These are phyloP conservation scores for Persicaria tinctoria DNA, from an alignment of 148 eudicot genomes.

Conservation along the genomic window DNA sequence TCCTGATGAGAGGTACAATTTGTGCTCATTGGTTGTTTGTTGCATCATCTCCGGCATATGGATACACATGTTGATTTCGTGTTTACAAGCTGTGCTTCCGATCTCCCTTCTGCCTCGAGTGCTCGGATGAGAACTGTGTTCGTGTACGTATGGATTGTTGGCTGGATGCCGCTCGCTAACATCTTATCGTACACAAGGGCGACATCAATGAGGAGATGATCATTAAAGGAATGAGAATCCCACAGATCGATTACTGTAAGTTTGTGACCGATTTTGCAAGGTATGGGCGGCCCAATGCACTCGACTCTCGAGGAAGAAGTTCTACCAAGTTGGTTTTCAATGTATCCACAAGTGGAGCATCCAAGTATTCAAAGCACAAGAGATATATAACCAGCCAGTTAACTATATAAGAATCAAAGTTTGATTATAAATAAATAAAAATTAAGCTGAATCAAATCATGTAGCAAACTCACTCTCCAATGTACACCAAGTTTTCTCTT, in stretches of 20 bases:
- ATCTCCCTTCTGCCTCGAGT: slow-evolving; percentile 59
- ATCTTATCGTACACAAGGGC: slow-evolving; percentile 53
- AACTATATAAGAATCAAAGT: too few species aligned
- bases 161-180: slow-evolving; percentile 48
- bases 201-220: slow-evolving; percentile 50
- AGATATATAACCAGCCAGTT: too few species aligned
- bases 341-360: too few species aligned
- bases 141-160: slow-evolving; percentile 64
- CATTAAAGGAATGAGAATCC: slow-evolving; percentile 81
- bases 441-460: too few species aligned
- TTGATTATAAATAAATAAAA: too few species aligned
- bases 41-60: slow-evolving; percentile 56
- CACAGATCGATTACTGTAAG: slow-evolving; percentile 65
- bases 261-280: slow-evolving; percentile 55
- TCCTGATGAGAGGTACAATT: too few species aligned
- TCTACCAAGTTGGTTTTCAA: too few species aligned
- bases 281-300: slow-evolving; percentile 47
- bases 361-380: too few species aligned
- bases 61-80: neutral
- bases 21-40: too few species aligned
- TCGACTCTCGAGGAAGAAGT: slow-evolving; percentile 24
- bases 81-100: slow-evolving; percentile 67
- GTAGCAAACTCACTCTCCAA: too few species aligned
- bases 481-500: too few species aligned
- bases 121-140: slow-evolving; percentile 56